Base-by-base conservation (phyloP, 83 land plant genomes). In the Larix sibirica region DNA sequence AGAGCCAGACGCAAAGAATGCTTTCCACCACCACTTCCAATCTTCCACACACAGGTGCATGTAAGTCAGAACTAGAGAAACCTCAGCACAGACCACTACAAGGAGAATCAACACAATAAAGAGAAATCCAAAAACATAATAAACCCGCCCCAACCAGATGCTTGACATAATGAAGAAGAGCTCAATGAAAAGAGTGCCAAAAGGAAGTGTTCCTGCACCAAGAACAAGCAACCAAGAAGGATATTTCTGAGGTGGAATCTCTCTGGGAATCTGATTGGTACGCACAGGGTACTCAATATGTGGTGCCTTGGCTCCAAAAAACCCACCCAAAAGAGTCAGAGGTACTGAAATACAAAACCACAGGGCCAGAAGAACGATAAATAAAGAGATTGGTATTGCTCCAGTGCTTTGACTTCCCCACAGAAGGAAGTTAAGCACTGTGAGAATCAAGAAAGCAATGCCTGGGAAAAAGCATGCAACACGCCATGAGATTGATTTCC, bases 301-400 rank as follows among this genome's bases (percentile, higher is more conserved):
- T 20, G 88, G 81, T 17, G 92, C 88, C 58, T 86, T 88, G n/a
- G 88, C 88, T 12, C 92, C 92, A 68, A 90, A 59, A 58, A 70
- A 88, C 6, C 92, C 92, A 61, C 92, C 92, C 71, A 88, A 66
- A 47, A 92, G 85, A 5, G 94, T 90, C 38, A 90, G 89, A 20
- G 94, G 93, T 20, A 92, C 95, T 5, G 95, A 92, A 33, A 92
- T 91, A 84, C 93, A 91, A 73, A 92, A 92, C 95, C 95, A 92
- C 12, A 92, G 87, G 42, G 93, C 80, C 21, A 92, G 74, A 81
- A 92, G 83, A 36, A 91, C 54, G 78, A 91, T 83, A 80, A 87
- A 92, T 16, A 92, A 80, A 6, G 91, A 87, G 44, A 92, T 84
- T 4, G 93, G 95, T 47, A 92, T 89, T 17, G 95, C 95, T 21